Base-by-base conservation (phyloP, 148 eudicot species). In the Persicaria tinctoria region DNA sequence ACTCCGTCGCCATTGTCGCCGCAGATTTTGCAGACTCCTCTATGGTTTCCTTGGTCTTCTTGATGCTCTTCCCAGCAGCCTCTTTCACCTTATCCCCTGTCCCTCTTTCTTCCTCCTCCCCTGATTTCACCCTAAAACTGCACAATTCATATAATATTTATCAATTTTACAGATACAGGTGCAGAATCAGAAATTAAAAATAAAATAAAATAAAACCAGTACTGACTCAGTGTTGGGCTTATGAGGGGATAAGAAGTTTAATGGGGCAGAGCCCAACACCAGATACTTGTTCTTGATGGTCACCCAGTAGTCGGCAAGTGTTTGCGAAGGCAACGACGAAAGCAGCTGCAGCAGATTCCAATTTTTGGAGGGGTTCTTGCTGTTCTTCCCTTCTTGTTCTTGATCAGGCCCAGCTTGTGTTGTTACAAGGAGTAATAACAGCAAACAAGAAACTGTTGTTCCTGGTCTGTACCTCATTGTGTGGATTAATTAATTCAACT, bases 161-260 rank as follows among this genome's bases (percentile, higher is more conserved):
- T 12, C 12, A 2, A 50, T 8, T 50, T 9, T 50, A 10, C 0
- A 50, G 3, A 50, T 6, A 12, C 53, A 50, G 11, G 3, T 32
- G 3, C 3, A 3, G 41, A 32, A 32, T 32, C 32, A 57, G 20
- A 57, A 57, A 17, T 17, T n/a, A 56, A 14, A 18, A 57, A 57
- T 6, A 2, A 8, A 51, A 11, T 4, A 57, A 57, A 57, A 18
- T 8, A 6, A 62, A 27, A 14, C 20, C 12, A 50, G 46, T 63
- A 63, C 68, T 63, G 11, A 63, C 68, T 63, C 46, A 4, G 68
- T 63, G 68, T 1, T 63, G 68, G 68, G 46, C 68, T 63, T 63
- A 5, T 20, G 23, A 56, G 32, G 5, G 6, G 60, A 8, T 55
- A 55, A 6, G 5, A n/a, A 55, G 20, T 23, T 51, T 4, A 11